Evolutionary conservation across 768 basidiomycete species (phyloP), one percentile per base, ranked within the genome.

Genomic region (Sarcomyxa edulis): DNA sequence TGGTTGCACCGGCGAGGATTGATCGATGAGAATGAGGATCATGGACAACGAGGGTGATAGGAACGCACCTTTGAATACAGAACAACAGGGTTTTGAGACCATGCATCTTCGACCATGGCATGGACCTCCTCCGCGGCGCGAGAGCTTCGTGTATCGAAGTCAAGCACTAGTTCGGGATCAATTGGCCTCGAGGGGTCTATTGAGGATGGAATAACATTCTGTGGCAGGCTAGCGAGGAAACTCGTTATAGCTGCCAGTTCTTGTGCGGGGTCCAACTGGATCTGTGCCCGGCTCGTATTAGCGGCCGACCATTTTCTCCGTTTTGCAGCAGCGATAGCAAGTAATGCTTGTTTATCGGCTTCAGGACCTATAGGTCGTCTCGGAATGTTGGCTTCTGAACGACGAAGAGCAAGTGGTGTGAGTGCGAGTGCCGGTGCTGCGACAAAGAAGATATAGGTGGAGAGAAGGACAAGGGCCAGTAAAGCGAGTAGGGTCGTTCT

Each of bases 151-250:
- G 84, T 83, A 53, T 91, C 86, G 54, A 91, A 92, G 50, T 86
- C 88, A 28, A 92, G 71, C 4, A 92, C 73, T 40, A 90, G 74
- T 49, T 87, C 75, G 3, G 89, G 85, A 55, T 91, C 87, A 42
- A 90, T 76, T 6, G 85, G 75, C 8, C 48, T 46, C 8, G 66
- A 48, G 0, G 88, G 82, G 50, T 90, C 75, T 31, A 88, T 71
- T 5, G 65, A 64, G 1, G 62, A 54, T 1, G 89, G 86, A 40
- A 92, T 76, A 40, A 81, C 69, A 58, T 90, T 90, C 56, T 84
- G 77, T 0, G 84, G 76, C 15, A 87, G 68, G 35, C 81, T 79
- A 1, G 78, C 77, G 28, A 90, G 66, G 59, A 89, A 90, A 41
- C 74, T 76, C 2, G 81, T 73, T 32, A 88, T 62, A 3, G 87